Conservation (phyloP, 2,329 filamentous ascomycete species). For the Aspergillus hiratsukae region DNA sequence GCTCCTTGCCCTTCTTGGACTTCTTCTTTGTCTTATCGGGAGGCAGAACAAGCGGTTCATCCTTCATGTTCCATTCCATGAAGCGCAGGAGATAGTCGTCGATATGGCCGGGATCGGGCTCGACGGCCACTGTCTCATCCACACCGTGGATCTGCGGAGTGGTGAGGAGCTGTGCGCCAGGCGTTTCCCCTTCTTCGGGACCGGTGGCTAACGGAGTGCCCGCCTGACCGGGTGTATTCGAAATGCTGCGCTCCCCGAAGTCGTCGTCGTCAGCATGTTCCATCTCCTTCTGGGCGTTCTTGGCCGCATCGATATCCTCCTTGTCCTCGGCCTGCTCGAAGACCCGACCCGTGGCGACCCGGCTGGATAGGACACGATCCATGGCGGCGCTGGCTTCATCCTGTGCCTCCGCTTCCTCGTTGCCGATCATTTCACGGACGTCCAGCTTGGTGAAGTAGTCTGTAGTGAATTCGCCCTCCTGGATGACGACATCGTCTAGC, state of each 20-base stretch:
- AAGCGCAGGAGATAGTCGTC: slow-evolving; percentile 71
- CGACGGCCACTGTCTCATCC: slow-evolving; percentile 31
- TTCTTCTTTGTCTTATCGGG: slow-evolving; percentile 47
- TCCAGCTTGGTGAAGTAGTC: slow-evolving; percentile 83
- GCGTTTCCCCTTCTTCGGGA: slow-evolving; percentile 26
- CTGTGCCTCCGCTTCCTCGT: slow-evolving; percentile 52
- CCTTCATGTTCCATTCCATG: slow-evolving; percentile 57
- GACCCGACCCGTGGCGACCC: slow-evolving; percentile 57
- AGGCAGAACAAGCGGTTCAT: slow-evolving; percentile 46
- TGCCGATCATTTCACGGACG: slow-evolving; percentile 64
- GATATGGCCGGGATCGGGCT: slow-evolving; percentile 54
- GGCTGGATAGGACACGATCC: slow-evolving; percentile 74
- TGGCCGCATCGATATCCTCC: slow-evolving; percentile 85
- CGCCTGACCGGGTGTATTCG: slow-evolving; percentile 28
- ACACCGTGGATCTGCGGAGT: slow-evolving; percentile 17
- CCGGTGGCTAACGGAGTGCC: slow-evolving; percentile 36
- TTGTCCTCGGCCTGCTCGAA: slow-evolving; percentile 88
- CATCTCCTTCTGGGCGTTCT: slow-evolving; percentile 82
- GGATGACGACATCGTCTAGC: slow-evolving; percentile 96
- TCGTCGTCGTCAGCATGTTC: slow-evolving; percentile 78
- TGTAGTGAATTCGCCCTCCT: slow-evolving; percentile 96
- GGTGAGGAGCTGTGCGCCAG: slow-evolving; percentile 8
- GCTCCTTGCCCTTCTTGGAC: slow-evolving; percentile 45
- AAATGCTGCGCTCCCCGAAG: slow-evolving; percentile 62
- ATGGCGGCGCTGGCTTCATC: slow-evolving; percentile 77